Evolutionary conservation across 2,329 filamentous ascomycete genomes (phyloP), one percentile per base, ranked within the genome.

Genomic region (Colletotrichum chlorophyti): DNA sequence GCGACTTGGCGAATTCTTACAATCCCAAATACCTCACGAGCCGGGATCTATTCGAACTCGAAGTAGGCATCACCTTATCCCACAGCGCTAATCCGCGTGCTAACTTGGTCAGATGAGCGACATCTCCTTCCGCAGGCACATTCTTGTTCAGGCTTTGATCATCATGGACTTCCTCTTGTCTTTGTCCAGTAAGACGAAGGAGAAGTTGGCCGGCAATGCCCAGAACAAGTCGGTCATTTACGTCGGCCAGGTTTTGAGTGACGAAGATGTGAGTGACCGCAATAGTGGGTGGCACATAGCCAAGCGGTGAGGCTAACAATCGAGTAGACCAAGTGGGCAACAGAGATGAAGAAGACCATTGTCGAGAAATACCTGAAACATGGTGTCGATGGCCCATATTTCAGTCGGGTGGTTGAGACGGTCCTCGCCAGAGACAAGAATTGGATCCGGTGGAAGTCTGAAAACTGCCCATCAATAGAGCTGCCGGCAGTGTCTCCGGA

Each of bases 21-120:
- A 99, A 99, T 68, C 94, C 96, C 1, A 99, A 98, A 70, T 99
- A 99, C 71, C 83, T 99, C 15, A 99, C 95, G n/a, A 98, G 93
- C 72, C 85, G 90, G 64, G 96, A 99, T 71, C 80, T 99, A 1
- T 99, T 99, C 73, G 92, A 96, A 67, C 84, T 99, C 41, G 95
- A 99, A 83, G 90, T 49, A 40, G 14, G 46, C 10, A n/a, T n/a
- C n/a, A n/a, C n/a, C n/a, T n/a, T 92, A 80, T 60, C 77, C 19
- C 15, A 27, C n/a, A 26, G 7, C 17, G n/a, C 12, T 6, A 24
- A 5, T 27, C 5, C 14, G 38, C 26, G 17, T 50, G 62, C 70
- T 74, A 58, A 68, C 29, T 43, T 41, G 37, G 34, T 34, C 64
- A 93, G 90, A 89, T 98, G 62, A 93, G 92, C 72, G 95, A 99